These are phyloP conservation scores for Candida stauntonica DNA, from an alignment of 805 yeast genomes.

Conservation along the genomic window DNA sequence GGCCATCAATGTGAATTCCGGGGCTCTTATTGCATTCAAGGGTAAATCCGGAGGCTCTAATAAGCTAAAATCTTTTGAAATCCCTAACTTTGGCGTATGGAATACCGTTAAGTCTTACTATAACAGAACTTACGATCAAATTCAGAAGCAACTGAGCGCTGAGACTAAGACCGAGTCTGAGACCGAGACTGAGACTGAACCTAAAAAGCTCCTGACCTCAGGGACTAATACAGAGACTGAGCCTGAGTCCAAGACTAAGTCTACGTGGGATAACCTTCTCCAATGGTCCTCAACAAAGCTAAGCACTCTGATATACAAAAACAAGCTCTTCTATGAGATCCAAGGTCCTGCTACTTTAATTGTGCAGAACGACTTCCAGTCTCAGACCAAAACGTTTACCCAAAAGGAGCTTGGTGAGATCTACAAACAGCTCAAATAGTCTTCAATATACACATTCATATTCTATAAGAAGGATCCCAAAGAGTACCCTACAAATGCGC, in stretches of 20 bases:
- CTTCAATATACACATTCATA: constrained; percentile 1
- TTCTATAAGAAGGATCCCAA: constrained; percentile 31
- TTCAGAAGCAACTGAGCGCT: neutral
- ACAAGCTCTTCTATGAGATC: constrained; percentile 23
- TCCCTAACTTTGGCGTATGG: constrained; percentile 12
- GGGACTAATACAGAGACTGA: too few species aligned
- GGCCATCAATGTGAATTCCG: constrained; percentile 19
- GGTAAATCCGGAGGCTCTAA: constrained; percentile 4
- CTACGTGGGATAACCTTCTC: constrained; percentile 6
- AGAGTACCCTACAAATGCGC: constrained; percentile 61
- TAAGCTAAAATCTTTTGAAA: constrained; percentile 9
- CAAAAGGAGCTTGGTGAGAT: constrained; percentile 13
- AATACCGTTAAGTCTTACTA: constrained; percentile 8
- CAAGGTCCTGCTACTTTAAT: constrained; percentile 31
- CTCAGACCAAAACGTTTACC: constrained; percentile 9
- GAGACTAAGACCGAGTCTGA: too few species aligned
- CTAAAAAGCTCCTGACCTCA: too few species aligned
- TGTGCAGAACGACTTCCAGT: constrained; percentile 19
- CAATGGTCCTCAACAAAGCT: constrained; percentile 15
- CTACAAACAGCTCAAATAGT: constrained; percentile 12
- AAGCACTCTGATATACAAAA: constrained; percentile 15
- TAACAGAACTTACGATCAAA: neutral
- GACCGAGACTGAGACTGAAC: too few species aligned
- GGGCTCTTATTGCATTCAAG: constrained; percentile 16
- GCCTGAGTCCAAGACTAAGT: neutral